Conservation (phyloP, 805 yeast genomes). For the Saccharomyces paradoxus region DNA sequence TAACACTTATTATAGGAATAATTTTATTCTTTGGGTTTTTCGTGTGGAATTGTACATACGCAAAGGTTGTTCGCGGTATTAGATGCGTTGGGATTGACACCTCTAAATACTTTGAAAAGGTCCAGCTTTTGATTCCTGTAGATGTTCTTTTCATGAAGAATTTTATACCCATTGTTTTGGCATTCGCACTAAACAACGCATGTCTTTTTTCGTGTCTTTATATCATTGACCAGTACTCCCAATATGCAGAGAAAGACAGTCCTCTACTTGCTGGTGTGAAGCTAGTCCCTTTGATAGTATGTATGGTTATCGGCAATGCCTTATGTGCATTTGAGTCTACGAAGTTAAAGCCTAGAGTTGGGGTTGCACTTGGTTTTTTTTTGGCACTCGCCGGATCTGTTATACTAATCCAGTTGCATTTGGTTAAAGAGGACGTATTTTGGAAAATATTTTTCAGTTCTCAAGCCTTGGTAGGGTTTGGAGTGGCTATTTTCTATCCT, state of each 20-base stretch:
- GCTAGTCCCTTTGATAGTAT: conserved; percentile 30
- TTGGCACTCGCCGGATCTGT: conserved; percentile 14
- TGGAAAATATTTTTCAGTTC: conserved; percentile 29
- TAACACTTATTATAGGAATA: conserved; percentile 35
- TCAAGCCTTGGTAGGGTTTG: conserved; percentile 19
- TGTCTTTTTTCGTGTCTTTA: conserved; percentile 17
- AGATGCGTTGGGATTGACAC: conserved; percentile 2
- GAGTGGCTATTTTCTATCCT: conserved; percentile 30
- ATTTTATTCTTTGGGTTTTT: conserved; percentile 23
- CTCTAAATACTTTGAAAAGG: conserved; percentile 2
- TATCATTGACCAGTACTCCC: conserved; percentile 22
- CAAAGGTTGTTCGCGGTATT: conserved; percentile 8
- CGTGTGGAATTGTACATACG: conserved; percentile 28
- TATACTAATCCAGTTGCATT: conserved; percentile 20
- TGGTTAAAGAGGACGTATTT: conserved; percentile 10
- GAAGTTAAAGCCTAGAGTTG: conserved; percentile 18
- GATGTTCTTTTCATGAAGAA: conserved; percentile 23
- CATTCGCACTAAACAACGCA: conserved; percentile 16
- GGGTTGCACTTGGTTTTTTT: conserved; percentile 10
- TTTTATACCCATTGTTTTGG: conserved; percentile 17
- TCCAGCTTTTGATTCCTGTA: conserved; percentile 22
- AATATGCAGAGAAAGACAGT: conserved; percentile 21
- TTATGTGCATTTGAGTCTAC: conserved; percentile 17
- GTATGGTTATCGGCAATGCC: conserved; percentile 24
- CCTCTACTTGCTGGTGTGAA: conserved; percentile 34